Percentiles rank a stretch among this genome's conserved stretches.
Conservation (phyloP, 129 eudicot species). For the Scalesia atractyloides region DNA sequence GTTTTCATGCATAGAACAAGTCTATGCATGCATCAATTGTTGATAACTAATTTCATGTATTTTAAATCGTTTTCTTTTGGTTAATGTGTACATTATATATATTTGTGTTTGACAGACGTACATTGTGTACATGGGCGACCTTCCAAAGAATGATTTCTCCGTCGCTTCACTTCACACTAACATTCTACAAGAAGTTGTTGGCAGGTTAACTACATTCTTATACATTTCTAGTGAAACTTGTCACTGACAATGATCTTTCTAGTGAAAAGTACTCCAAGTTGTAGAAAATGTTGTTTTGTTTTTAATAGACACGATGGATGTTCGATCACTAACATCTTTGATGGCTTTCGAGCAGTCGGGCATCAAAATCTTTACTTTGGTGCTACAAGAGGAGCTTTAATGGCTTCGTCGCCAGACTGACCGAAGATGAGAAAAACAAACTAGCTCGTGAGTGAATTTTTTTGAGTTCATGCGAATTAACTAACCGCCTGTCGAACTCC, state of each 20-base stretch:
- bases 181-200: constrained; percentile 58
- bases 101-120: constrained; percentile 47
- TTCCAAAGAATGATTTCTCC: constrained; percentile 49
- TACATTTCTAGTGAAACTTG: background rate
- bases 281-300: too few relatives aligned
- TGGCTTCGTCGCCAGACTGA: constrained; percentile 70
- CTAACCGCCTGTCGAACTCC: background rate
- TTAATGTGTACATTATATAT: background rate
- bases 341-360: constrained; percentile 43
- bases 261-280: too few relatives aligned
- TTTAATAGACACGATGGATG: background rate
- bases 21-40: background rate
- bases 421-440: constrained; percentile 44
- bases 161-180: constrained; percentile 47
- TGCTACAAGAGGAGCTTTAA: constrained; percentile 74
- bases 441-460: constrained; percentile 36
- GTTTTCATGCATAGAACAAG: background rate
- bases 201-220: constrained; percentile 42
- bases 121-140: constrained; percentile 78
- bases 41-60: background rate
- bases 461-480: background rate
- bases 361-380: constrained; percentile 54
- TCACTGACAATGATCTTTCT: background rate
- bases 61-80: background rate
- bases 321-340: background rate